A percentile compares a stretch with the other conserved stretches of the same genome.
Conservation (phyloP, 257 asterid genomes). For the Paulownia fortunei region DNA sequence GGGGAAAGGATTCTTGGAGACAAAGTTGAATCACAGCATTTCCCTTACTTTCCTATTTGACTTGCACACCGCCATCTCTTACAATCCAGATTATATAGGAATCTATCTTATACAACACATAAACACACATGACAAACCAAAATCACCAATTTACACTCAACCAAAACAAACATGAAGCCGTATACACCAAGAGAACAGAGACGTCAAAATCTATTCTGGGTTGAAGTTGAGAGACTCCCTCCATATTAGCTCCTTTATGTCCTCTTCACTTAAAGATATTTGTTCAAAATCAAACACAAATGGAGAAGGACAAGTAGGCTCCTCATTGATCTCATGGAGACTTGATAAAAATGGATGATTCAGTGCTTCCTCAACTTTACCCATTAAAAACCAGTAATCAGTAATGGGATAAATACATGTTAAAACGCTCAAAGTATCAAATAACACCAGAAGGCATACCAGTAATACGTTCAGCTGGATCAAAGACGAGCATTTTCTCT, state of each 20-base stretch:
- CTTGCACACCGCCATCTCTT: background rate
- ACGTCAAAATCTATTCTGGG: slow-evolving; percentile 50
- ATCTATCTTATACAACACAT: slow-evolving; percentile 33
- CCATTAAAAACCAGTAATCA: slow-evolving; percentile 28
- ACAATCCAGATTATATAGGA: slow-evolving; percentile 14
- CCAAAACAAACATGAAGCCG: slow-evolving; percentile 26
- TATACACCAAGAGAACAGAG: slow-evolving; percentile 17
- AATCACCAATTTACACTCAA: slow-evolving; percentile 39
- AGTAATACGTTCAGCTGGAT: slow-evolving; percentile 85
- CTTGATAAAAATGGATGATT: slow-evolving; percentile 77
- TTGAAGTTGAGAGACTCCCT: slow-evolving; percentile 73
- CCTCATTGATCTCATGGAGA: slow-evolving; percentile 93
- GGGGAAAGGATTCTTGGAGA: background rate
- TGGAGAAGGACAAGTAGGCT: slow-evolving; percentile 79
- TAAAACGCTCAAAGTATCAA: slow-evolving; percentile 6
- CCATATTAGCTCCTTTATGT: slow-evolving; percentile 88
- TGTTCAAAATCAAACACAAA: slow-evolving; percentile 84
- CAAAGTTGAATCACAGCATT: background rate
- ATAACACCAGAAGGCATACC: slow-evolving; percentile 48
- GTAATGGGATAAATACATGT: slow-evolving; percentile 13
- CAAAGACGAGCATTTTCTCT: slow-evolving; percentile 78
- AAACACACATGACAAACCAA: slow-evolving; percentile 37
- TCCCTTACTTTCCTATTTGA: background rate
- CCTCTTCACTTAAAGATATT: slow-evolving; percentile 75
- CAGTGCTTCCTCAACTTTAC: slow-evolving; percentile 81